Evolutionary conservation across 2,329 filamentous ascomycete genomes (phyloP).

Genomic region (Grosmannia huntii): DNA sequence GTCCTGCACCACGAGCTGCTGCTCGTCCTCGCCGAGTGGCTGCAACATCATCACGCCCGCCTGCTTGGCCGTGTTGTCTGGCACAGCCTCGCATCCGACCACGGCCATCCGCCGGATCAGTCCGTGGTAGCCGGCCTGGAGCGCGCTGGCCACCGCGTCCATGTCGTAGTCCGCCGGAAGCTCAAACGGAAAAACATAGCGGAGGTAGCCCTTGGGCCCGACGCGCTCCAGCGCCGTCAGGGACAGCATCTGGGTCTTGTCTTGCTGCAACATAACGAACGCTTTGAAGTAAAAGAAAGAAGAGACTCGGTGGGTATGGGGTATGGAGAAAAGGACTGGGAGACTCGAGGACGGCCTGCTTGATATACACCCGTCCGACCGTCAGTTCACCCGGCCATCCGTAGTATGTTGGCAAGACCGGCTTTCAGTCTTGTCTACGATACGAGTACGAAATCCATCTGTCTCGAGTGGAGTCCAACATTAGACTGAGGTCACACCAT

Average conservation of each 20-base stretch:
- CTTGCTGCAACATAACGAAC: neutral
- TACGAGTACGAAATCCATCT: no score
- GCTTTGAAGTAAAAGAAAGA: no score
- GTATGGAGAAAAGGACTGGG: no score
- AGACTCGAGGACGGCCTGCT: no score
- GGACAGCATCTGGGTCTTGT: neutral
- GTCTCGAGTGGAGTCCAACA: no score
- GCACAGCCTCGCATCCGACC: neutral
- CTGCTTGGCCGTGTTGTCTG: neutral
- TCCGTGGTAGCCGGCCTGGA: neutral
- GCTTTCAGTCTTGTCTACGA: no score
- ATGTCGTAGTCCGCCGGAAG: neutral
- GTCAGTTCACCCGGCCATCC: no score
- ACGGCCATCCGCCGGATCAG: neutral
- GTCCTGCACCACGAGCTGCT: neutral
- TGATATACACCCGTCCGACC: no score
- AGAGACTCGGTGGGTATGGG: no score
- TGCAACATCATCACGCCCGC: neutral
- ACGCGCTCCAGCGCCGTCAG: conserved; percentile 3
- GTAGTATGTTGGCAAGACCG: no score
- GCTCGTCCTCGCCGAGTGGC: neutral
- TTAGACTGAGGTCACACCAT: no score
- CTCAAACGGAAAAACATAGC: conserved; percentile 3
- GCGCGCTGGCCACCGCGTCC: neutral
- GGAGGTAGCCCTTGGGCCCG: conserved; percentile 3